These are phyloP conservation scores for Gossypium ekmanianum DNA, from an alignment of 345 rosid genomes.

Conservation along the genomic window DNA sequence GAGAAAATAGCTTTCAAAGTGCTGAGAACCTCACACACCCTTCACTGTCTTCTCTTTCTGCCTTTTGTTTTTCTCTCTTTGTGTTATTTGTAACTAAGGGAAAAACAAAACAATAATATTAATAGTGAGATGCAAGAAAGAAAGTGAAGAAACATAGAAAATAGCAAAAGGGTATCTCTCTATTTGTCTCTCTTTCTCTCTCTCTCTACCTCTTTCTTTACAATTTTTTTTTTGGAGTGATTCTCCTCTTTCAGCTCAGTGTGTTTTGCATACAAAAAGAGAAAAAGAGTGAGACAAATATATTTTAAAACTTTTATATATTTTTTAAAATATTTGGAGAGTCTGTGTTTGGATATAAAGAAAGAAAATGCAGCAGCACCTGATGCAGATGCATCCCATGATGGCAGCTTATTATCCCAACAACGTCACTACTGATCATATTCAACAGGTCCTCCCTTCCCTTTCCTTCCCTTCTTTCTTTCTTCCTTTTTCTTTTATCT, in stretches of 20 bases:
- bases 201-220: conserved; percentile 19
- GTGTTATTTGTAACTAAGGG: not conserved
- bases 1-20: not conserved
- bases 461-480: not conserved
- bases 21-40: not conserved
- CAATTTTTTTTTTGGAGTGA: conserved; percentile 27
- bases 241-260: conserved; percentile 27
- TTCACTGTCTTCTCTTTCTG: too few species aligned
- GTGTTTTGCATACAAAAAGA: conserved; percentile 19
- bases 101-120: not conserved
- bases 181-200: not conserved
- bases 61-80: not conserved
- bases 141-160: conserved; percentile 19
- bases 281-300: conserved; percentile 9
- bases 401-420: conserved; percentile 98
- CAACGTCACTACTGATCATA: conserved; percentile 99
- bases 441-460: conserved; percentile 75
- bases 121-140: not conserved
- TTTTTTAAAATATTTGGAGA: not conserved
- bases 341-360: conserved; percentile 37
- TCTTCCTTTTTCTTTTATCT: not conserved
- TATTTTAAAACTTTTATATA: conserved; percentile 9
- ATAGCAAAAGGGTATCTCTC: conserved; percentile 27
- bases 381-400: conserved; percentile 99
- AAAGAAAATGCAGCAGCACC: conserved; percentile 95